Evolutionary conservation across 1,139 yeast species (phyloP).

Genomic region (Hansenula sp.): DNA sequence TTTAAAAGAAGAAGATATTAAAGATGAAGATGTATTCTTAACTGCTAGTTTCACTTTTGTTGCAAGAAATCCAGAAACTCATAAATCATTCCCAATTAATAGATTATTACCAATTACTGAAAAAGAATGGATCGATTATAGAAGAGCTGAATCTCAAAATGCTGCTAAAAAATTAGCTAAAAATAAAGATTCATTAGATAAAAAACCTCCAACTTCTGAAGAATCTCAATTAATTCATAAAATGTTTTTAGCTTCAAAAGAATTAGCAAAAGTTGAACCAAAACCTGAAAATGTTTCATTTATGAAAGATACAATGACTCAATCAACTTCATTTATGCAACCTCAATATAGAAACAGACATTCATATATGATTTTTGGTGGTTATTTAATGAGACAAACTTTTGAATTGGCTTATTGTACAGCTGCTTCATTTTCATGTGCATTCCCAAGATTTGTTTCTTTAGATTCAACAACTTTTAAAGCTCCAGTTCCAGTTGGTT

Average conservation of each 20-base stretch:
- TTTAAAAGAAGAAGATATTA: constrained; percentile 36
- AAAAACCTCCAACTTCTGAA: constrained; percentile 65
- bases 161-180: constrained; percentile 80
- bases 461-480: constrained; percentile 87
- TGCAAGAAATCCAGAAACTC: constrained; percentile 88
- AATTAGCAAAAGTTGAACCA: constrained; percentile 29
- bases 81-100: constrained; percentile 81
- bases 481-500: constrained; percentile 93
- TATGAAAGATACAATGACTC: constrained; percentile 68
- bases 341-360: constrained; percentile 95
- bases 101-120: constrained; percentile 70
- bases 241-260: constrained; percentile 64
- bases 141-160: constrained; percentile 86
- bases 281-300: constrained; percentile 45
- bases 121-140: constrained; percentile 75
- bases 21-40: constrained; percentile 54
- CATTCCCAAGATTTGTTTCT: constrained; percentile 84
- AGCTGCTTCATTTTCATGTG: constrained; percentile 80
- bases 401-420: constrained; percentile 91
- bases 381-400: constrained; percentile 84
- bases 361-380: constrained; percentile 92
- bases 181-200: constrained; percentile 47
- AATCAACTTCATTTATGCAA: constrained; percentile 85
- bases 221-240: constrained; percentile 74
- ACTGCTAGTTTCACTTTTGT: constrained; percentile 94